Conservation (phyloP, 2,329 filamentous ascomycete genomes). For the Aspergillus sp. region DNA sequence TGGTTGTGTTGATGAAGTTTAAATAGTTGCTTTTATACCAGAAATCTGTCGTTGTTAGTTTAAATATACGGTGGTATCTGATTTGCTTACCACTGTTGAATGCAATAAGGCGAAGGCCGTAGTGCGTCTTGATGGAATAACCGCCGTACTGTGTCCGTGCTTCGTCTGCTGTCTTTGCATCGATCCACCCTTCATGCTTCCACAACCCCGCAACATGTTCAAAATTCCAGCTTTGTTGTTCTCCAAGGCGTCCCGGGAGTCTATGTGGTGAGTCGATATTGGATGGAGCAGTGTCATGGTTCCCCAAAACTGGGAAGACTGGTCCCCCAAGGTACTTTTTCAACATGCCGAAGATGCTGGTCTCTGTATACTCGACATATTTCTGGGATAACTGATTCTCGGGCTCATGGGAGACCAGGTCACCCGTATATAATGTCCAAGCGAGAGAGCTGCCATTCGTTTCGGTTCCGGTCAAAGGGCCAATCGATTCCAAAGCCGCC, state of each 20-base stretch:
- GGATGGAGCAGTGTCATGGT: conserved; percentile 51
- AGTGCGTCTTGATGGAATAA: conserved; percentile 49
- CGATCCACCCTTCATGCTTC: conserved; percentile 52
- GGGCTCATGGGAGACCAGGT: conserved; percentile 50
- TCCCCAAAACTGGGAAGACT: conserved; percentile 51
- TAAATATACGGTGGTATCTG: no score
- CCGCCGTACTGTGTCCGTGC: conserved; percentile 50
- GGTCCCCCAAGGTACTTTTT: conserved; percentile 51
- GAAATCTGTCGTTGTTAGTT: conserved; percentile 11
- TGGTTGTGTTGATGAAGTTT: conserved; percentile 47
- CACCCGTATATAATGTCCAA: conserved; percentile 53
- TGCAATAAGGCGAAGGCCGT: conserved; percentile 47
- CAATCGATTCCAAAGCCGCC: conserved; percentile 51
- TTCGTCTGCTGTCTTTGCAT: conserved; percentile 37
- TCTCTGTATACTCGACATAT: conserved; percentile 50
- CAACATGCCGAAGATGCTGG: conserved; percentile 49
- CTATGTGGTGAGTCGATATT: conserved; percentile 48
- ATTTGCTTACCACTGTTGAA: conserved; percentile 42
- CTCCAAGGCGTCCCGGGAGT: conserved; percentile 47
- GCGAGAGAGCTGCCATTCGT: conserved; percentile 40
- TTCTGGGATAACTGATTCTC: conserved; percentile 46
- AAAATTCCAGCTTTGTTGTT: conserved; percentile 55
- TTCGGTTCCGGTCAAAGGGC: conserved; percentile 49
- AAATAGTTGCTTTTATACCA: conserved; percentile 37
- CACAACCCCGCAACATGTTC: conserved; percentile 50